Percentiles rank a stretch among this genome's conserved stretches.
phyloP scores from a whole-genome alignment of 495 filamentous ascomycete genomes.

The Trichocladium antarcticum region DNA sequence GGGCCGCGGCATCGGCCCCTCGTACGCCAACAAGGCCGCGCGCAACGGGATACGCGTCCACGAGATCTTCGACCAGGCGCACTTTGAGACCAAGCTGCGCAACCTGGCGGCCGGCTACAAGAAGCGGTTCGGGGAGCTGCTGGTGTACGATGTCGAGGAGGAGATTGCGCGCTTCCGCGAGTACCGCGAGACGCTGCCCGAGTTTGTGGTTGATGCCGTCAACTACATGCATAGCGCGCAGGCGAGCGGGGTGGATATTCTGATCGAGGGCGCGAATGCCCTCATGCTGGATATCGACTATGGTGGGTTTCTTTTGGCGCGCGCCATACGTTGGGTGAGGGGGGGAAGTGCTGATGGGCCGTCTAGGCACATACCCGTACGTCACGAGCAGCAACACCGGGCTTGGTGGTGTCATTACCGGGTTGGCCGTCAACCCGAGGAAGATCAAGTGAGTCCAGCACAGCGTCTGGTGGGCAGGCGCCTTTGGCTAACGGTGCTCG shows the following conservation, averaged over 20 bases:
- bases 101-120: constrained; percentile 54
- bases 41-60: constrained; percentile 61
- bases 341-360: neutral
- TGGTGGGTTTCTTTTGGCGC: too few relatives aligned
- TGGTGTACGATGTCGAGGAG: constrained; percentile 66
- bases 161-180: constrained; percentile 57
- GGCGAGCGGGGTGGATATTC: constrained; percentile 50
- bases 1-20: constrained; percentile 61
- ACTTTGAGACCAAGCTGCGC: constrained; percentile 63
- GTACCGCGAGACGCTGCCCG: constrained; percentile 55
- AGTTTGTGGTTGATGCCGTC: constrained; percentile 60
- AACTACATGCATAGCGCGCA: constrained; percentile 46
- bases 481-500: constrained; percentile 1
- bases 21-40: constrained; percentile 71
- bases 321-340: neutral
- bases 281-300: constrained; percentile 43
- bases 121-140: constrained; percentile 62
- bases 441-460: constrained; percentile 30
- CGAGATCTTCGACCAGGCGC: constrained; percentile 58
- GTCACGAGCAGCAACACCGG: constrained; percentile 72
- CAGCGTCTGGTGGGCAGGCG: too few relatives aligned
- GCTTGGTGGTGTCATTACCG: constrained; percentile 66
- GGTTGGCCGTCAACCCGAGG: constrained; percentile 46
- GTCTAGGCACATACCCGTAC: constrained; percentile 63
- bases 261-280: constrained; percentile 87